Evolutionary conservation across 1,139 yeast species (phyloP).

Genomic region (Yamadazyma blattariae): DNA sequence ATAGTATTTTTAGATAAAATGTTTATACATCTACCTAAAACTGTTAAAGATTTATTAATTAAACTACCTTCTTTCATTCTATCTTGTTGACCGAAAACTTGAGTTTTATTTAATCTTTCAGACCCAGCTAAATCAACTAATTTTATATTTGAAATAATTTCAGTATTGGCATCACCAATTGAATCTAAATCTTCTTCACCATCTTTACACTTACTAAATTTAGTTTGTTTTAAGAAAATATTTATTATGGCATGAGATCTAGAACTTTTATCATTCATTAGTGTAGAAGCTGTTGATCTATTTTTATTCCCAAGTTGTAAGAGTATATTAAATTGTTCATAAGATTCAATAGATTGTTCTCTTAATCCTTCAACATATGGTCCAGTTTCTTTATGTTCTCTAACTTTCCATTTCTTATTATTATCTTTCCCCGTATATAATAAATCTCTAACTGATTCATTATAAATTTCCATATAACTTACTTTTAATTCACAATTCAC

Average conservation of each 20-base stretch:
- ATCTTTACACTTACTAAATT: constrained; percentile 17
- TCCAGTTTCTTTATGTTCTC: constrained; percentile 61
- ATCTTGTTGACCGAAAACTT: constrained; percentile 55
- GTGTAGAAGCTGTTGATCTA: constrained; percentile 67
- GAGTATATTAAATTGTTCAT: constrained; percentile 41
- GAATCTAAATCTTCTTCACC: constrained; percentile 15
- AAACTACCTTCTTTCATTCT: constrained; percentile 71
- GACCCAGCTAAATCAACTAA: constrained; percentile 84
- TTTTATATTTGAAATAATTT: constrained; percentile 56
- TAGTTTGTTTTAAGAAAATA: constrained; percentile 56
- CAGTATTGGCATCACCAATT: constrained; percentile 53
- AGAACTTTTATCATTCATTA: constrained; percentile 66
- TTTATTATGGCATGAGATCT: constrained; percentile 80
- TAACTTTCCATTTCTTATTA: constrained; percentile 39
- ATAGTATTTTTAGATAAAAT: constrained; percentile 38
- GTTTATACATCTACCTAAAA: constrained; percentile 72
- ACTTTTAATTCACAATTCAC: constrained; percentile 53
- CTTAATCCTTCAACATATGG: constrained; percentile 68
- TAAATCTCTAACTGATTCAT: constrained; percentile 66
- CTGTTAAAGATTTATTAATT: constrained; percentile 73
- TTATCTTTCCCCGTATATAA: constrained; percentile 19
- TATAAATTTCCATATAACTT: constrained; percentile 70
- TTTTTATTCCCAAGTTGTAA: constrained; percentile 46
- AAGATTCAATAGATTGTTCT: constrained; percentile 44
- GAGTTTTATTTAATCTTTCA: constrained; percentile 63